A percentile compares a stretch with the other conserved stretches of the same genome.
phyloP scores from a whole-genome alignment of 2,329 filamentous ascomycete species.

The Paraconiothyrium brasiliense region DNA sequence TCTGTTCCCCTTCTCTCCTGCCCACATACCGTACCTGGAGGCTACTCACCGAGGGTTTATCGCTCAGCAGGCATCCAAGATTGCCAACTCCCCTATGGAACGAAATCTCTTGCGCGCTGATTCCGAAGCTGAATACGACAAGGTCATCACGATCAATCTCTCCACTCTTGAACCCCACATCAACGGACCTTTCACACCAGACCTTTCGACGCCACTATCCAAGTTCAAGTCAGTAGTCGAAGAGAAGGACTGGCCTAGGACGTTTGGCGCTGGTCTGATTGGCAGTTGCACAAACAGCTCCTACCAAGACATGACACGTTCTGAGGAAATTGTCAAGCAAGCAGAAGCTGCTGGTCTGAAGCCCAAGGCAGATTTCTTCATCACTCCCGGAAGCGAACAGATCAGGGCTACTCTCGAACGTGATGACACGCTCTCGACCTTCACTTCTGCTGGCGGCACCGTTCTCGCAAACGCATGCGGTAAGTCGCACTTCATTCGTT shows the following conservation, averaged over 20 bases:
- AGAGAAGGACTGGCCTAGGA: conserved; percentile 88
- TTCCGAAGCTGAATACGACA: conserved; percentile 83
- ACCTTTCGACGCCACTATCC: conserved; percentile 91
- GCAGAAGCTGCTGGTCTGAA: conserved; percentile 88
- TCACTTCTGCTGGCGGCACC: conserved; percentile 84
- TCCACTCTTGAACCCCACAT: conserved; percentile 92
- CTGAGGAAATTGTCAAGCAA: conserved; percentile 91
- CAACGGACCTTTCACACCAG: conserved; percentile 96
- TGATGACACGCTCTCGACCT: conserved; percentile 85
- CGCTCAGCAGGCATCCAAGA: conserved; percentile 70
- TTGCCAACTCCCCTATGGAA: conserved; percentile 66
- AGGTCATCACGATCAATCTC: conserved; percentile 89
- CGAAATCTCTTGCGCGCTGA: conserved; percentile 79
- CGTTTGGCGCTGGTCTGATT: conserved; percentile 91
- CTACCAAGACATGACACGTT: conserved; percentile 97
- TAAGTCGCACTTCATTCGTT: conserved; percentile 17
- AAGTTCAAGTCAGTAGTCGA: conserved; percentile 86
- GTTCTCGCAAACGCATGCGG: conserved; percentile 94
- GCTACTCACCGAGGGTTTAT: conserved; percentile 82
- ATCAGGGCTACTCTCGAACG: conserved; percentile 93
- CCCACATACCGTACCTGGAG: conserved; percentile 84
- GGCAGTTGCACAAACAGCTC: conserved; percentile 99
- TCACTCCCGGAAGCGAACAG: conserved; percentile 96
- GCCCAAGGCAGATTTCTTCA: conserved; percentile 90
- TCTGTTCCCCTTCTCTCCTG: conserved; percentile 89